phyloP scores from a whole-genome alignment of 2,329 filamentous ascomycete species.

The Cladobotryum protrusum region DNA sequence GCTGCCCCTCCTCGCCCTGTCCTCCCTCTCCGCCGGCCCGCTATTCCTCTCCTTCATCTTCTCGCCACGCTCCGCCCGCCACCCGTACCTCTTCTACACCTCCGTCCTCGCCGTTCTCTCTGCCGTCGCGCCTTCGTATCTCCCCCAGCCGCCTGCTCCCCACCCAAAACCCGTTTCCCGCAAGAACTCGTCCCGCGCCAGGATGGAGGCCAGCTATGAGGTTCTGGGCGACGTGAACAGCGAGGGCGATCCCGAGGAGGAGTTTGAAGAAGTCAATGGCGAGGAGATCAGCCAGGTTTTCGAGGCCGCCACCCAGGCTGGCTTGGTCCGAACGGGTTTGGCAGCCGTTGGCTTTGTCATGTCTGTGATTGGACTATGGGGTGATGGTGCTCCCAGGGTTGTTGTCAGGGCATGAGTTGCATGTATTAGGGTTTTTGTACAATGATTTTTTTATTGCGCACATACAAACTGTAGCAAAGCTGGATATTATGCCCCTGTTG shows the following conservation, averaged over 20 bases:
- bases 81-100: conserved; percentile 89
- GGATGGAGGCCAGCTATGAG: conserved; percentile 68
- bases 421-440: conserved; percentile 1
- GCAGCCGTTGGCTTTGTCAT: conserved; percentile 53
- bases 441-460: background rate
- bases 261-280: conserved; percentile 49
- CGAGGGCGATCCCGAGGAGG: conserved; percentile 41
- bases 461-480: too few species aligned
- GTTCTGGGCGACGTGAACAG: conserved; percentile 52
- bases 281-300: conserved; percentile 55
- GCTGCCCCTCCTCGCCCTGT: conserved; percentile 60
- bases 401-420: conserved; percentile 22
- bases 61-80: conserved; percentile 67
- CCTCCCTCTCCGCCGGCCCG: conserved; percentile 61
- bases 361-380: conserved; percentile 61
- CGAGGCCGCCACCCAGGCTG: conserved; percentile 48
- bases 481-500: background rate
- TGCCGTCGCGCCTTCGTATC: conserved; percentile 44
- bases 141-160: conserved; percentile 29
- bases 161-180: conserved; percentile 21
- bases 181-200: conserved; percentile 29
- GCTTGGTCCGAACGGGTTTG: conserved; percentile 48
- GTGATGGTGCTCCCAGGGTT: conserved; percentile 45
- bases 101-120: conserved; percentile 61
- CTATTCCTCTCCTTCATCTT: conserved; percentile 73